phyloP scores from a whole-genome alignment of 208 protist species.

The Leishmania major region DNA sequence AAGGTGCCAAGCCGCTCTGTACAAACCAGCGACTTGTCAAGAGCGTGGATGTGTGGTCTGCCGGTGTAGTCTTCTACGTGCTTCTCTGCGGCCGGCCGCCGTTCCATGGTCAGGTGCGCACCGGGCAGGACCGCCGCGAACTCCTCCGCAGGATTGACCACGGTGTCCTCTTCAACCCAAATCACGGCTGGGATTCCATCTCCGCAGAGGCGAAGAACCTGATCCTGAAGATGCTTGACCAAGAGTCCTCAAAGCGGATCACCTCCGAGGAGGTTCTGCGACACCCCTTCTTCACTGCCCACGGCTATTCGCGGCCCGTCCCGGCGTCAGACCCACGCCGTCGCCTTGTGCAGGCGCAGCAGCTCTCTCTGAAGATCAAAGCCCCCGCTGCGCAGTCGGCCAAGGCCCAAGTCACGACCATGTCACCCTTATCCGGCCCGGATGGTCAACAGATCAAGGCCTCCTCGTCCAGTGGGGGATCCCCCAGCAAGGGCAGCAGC shows the following conservation, averaged over 20 bases:
- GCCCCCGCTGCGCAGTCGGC: slow-evolving; percentile 1
- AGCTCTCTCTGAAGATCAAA: slow-evolving; percentile 23
- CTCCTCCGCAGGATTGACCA: slow-evolving; percentile 78
- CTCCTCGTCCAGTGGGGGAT: background rate
- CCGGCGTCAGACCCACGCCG: slow-evolving; percentile 33
- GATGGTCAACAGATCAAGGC: background rate
- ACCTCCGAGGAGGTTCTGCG: slow-evolving; percentile 69
- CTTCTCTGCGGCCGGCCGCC: slow-evolving; percentile 83
- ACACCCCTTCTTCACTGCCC: slow-evolving; percentile 81
- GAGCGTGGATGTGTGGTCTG: slow-evolving; percentile 90
- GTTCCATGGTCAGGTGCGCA: slow-evolving; percentile 87
- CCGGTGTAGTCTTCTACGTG: slow-evolving; percentile 87
- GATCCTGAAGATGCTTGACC: slow-evolving; percentile 76
- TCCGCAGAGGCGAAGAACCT: slow-evolving; percentile 86
- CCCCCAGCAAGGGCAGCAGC: slow-evolving; percentile 19
- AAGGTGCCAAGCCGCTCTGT: slow-evolving; percentile 79
- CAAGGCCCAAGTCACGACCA: slow-evolving; percentile 7
- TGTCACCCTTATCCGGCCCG: background rate
- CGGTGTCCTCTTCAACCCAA: slow-evolving; percentile 82
- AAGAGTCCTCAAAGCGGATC: slow-evolving; percentile 64
- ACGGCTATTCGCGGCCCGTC: slow-evolving; percentile 47
- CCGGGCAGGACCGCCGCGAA: slow-evolving; percentile 73
- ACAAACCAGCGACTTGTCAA: slow-evolving; percentile 81
- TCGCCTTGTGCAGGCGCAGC: slow-evolving; percentile 31
- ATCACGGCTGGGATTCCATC: slow-evolving; percentile 72